Evolutionary conservation across 768 basidiomycete genomes (phyloP).

Genomic region (Cyathus striatus): DNA sequence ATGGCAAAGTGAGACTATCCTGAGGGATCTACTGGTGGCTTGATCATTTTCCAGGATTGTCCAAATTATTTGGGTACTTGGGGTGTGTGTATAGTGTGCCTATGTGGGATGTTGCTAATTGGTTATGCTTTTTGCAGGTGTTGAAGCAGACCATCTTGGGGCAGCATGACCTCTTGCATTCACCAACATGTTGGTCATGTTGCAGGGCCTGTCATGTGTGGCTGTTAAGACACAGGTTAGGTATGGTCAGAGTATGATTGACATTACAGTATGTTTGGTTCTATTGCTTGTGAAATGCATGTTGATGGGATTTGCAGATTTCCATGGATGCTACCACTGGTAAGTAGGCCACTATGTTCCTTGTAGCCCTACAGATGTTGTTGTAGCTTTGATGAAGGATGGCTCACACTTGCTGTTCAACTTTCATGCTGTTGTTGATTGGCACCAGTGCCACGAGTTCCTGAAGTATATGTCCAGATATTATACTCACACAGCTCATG

Average conservation of each 20-base stretch:
- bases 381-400: slow-evolving; percentile 50
- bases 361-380: too few species aligned
- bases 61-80: slow-evolving; percentile 88
- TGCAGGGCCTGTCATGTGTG: slow-evolving; percentile 79
- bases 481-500: not conserved
- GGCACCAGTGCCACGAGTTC: slow-evolving; percentile 87
- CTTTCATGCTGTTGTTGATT: slow-evolving; percentile 83
- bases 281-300: not conserved
- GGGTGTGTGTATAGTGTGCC: slow-evolving; percentile 40
- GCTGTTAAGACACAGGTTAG: slow-evolving; percentile 62
- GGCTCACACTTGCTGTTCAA: slow-evolving; percentile 74
- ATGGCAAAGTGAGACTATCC: too few species aligned
- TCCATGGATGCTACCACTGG: slow-evolving; percentile 81
- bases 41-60: slow-evolving; percentile 88
- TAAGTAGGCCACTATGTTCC: slow-evolving; percentile 21
- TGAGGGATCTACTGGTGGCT: slow-evolving; percentile 71
- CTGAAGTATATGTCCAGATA: slow-evolving; percentile 65
- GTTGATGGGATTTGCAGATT: slow-evolving; percentile 41
- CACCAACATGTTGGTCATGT: slow-evolving; percentile 56
- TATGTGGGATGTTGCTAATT: not conserved
- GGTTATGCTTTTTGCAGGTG: slow-evolving; percentile 41
- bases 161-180: slow-evolving; percentile 74
- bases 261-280: slow-evolving; percentile 51
- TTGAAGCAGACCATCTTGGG: slow-evolving; percentile 92
- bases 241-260: slow-evolving; percentile 73